Conservation (phyloP, 495 filamentous ascomycete genomes). For the Endocarpon pusillum region DNA sequence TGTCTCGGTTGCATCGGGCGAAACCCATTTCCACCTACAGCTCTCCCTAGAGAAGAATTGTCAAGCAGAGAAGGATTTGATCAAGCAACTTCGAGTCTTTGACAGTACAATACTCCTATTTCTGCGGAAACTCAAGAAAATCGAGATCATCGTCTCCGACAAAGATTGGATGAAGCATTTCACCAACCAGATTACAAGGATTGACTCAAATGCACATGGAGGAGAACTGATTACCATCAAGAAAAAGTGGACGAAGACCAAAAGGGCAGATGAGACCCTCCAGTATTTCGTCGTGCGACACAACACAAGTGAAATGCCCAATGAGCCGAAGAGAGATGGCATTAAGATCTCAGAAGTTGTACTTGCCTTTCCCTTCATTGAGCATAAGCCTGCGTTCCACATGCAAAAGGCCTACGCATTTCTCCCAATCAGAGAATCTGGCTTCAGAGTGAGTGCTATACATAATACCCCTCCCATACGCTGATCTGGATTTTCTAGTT, state of each 20-base stretch:
- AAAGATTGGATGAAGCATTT: not conserved
- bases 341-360: slow-evolving; percentile 3
- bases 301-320: not conserved
- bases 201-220: no score
- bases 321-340: not conserved
- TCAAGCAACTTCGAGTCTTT: slow-evolving; percentile 1
- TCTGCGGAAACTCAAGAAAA: slow-evolving; percentile 1
- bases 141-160: not conserved
- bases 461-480: not conserved
- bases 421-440: slow-evolving; percentile 10
- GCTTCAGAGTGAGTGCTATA: slow-evolving; percentile 7
- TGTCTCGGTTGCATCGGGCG: not conserved
- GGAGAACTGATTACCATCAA: not conserved
- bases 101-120: slow-evolving; percentile 7
- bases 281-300: not conserved
- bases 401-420: slow-evolving; percentile 10
- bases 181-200: not conserved
- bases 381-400: not conserved
- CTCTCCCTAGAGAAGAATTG: not conserved
- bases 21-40: slow-evolving; percentile 1
- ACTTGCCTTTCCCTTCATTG: slow-evolving; percentile 8
- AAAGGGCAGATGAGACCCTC: not conserved
- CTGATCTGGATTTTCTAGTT: slow-evolving; percentile 7
- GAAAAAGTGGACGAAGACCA: no score
- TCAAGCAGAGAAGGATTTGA: not conserved